phyloP scores from a whole-genome alignment of 352 stramenopile species.

The Phytophthora pini region DNA sequence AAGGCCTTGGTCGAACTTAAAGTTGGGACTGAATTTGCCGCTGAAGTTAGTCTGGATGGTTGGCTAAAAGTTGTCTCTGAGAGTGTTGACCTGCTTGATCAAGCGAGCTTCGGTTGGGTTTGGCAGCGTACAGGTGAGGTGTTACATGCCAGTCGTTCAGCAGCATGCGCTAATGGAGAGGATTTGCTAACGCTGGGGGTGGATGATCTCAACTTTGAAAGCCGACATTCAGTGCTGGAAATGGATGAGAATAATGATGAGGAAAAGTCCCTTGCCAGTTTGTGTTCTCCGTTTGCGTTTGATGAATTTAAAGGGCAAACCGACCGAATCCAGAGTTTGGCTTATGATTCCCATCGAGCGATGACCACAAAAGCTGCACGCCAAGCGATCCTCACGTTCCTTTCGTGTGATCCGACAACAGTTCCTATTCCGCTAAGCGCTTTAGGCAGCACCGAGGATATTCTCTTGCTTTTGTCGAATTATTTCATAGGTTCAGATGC shows the following conservation, averaged over 20 bases:
- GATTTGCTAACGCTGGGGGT: slow-evolving; percentile 69
- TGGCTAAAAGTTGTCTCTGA: slow-evolving; percentile 44
- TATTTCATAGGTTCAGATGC: slow-evolving; percentile 37
- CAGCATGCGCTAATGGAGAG: slow-evolving; percentile 41
- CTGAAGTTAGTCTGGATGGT: slow-evolving; percentile 17
- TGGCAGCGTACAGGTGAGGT: slow-evolving; percentile 46
- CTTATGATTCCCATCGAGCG: slow-evolving; percentile 67
- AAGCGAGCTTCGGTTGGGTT: slow-evolving; percentile 46
- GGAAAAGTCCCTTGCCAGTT: slow-evolving; percentile 55
- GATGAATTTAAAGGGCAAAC: slow-evolving; percentile 72
- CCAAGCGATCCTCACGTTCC: slow-evolving; percentile 47
- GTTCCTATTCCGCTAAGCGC: slow-evolving; percentile 26
- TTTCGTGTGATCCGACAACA: slow-evolving; percentile 28
- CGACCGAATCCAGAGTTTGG: slow-evolving; percentile 63
- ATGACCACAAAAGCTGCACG: slow-evolving; percentile 64
- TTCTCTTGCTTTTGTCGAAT: slow-evolving; percentile 56
- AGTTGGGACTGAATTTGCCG: slow-evolving; percentile 34
- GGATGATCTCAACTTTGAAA: slow-evolving; percentile 52
- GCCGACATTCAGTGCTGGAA: slow-evolving; percentile 45
- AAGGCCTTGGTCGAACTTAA: slow-evolving; percentile 23
- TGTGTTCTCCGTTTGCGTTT: slow-evolving; percentile 70
- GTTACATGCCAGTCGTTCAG: slow-evolving; percentile 33
- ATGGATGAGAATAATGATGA: slow-evolving; percentile 73
- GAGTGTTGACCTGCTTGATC: slow-evolving; percentile 5
- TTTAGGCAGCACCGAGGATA: slow-evolving; percentile 46